Evolutionary conservation across 345 rosid genomes (phyloP).

Genomic region (Populus nigra): DNA sequence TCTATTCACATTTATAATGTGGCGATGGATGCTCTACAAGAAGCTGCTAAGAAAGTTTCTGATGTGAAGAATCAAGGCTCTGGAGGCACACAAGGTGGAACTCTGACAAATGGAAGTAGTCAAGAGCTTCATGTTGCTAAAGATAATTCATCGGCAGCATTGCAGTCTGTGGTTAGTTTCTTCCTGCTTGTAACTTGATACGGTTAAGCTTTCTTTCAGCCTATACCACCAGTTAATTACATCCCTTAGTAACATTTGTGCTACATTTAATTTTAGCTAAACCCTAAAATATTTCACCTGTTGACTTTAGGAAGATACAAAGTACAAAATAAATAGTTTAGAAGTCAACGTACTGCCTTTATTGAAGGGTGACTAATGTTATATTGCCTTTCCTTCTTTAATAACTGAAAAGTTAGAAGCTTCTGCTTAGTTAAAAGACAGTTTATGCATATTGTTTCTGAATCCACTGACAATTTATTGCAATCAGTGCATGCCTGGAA

Average conservation of each 20-base stretch:
- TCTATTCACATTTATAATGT: conserved; percentile 42
- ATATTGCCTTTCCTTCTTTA: neutral
- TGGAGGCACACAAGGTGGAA: conserved; percentile 33
- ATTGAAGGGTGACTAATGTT: neutral
- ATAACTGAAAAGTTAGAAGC: neutral
- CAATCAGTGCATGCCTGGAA: neutral
- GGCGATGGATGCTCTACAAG: conserved; percentile 51
- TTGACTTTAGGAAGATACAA: too few relatives aligned
- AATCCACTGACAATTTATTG: neutral
- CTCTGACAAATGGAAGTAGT: conserved; percentile 39
- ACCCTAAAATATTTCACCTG: too few relatives aligned
- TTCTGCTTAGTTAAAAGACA: neutral
- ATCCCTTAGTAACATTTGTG: neutral
- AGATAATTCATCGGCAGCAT: conserved; percentile 32
- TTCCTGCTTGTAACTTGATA: neutral
- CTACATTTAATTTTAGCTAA: neutral
- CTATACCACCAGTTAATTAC: neutral
- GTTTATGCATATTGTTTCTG: neutral
- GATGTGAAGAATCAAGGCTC: conserved; percentile 36
- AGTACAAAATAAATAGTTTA: too few relatives aligned
- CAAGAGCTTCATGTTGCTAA: conserved; percentile 39
- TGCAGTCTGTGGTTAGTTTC: conserved; percentile 51
- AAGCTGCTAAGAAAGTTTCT: conserved; percentile 53
- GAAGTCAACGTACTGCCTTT: too few relatives aligned
- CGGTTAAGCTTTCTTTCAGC: neutral